Evolutionary conservation across 169 alveolate species (phyloP).

Genomic region (Plasmodium inui): DNA sequence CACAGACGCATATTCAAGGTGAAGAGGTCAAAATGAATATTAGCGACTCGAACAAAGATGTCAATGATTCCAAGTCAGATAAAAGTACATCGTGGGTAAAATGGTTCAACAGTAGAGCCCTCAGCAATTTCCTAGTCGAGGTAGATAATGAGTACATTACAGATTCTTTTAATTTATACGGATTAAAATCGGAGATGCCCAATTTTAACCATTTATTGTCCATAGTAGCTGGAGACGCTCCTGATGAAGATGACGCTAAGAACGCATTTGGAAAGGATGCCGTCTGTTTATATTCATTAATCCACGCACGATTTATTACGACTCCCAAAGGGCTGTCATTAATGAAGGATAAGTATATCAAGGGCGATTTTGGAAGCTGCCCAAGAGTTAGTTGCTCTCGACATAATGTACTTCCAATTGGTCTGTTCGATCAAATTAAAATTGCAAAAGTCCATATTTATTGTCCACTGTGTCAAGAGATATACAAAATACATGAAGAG

Average conservation of each 20-base stretch:
- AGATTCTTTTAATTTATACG: conserved; percentile 84
- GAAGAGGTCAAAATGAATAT: conserved; percentile 25
- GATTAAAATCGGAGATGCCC: conserved; percentile 77
- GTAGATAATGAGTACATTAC: conserved; percentile 83
- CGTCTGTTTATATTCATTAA: conserved; percentile 93
- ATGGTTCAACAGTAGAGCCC: conserved; percentile 68
- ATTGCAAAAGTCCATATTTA: conserved; percentile 94
- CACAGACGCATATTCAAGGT: background rate
- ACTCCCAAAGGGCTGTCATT: conserved; percentile 93
- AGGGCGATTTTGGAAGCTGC: conserved; percentile 97
- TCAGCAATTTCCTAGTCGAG: conserved; percentile 74
- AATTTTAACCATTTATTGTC: conserved; percentile 82
- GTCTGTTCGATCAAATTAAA: conserved; percentile 93
- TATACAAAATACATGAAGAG: conserved; percentile 85
- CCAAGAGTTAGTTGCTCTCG: conserved; percentile 97
- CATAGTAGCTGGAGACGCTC: conserved; percentile 85
- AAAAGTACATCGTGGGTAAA: conserved; percentile 73
- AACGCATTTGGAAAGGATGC: conserved; percentile 88
- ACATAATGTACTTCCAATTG: conserved; percentile 95
- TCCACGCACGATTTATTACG: conserved; percentile 95
- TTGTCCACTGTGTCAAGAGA: conserved; percentile 98
- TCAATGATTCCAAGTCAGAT: conserved; percentile 60
- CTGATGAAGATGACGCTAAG: conserved; percentile 85
- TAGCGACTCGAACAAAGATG: conserved; percentile 61
- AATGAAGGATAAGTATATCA: conserved; percentile 95